Conservation (phyloP, 192 early-diverging fungal genomes). For the Coemansia sp. region DNA sequence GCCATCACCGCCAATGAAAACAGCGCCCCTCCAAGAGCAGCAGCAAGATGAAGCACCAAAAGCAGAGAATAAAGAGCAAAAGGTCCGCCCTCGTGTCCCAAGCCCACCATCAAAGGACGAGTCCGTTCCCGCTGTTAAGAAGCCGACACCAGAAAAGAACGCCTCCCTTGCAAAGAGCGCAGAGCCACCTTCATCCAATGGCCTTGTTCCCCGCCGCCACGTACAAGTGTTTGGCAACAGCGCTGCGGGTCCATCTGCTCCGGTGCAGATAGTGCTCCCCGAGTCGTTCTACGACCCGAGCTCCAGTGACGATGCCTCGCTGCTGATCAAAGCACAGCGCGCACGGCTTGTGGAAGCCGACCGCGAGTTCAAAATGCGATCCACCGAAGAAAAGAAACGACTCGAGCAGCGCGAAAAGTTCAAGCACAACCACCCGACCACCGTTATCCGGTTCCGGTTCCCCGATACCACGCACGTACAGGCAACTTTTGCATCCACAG, state of each 20-base stretch:
- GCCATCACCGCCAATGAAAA: background rate
- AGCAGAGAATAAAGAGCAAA: too few species aligned
- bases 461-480: constrained; percentile 76
- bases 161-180: background rate
- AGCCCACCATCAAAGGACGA: background rate
- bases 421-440: constrained; percentile 34
- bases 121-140: background rate
- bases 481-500: constrained; percentile 70
- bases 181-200: background rate
- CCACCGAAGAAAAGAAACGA: constrained; percentile 72
- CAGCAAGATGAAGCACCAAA: background rate
- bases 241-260: constrained; percentile 26
- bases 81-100: background rate
- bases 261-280: constrained; percentile 66
- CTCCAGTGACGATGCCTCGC: constrained; percentile 63
- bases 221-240: constrained; percentile 59
- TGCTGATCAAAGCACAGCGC: constrained; percentile 61
- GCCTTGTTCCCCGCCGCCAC: constrained; percentile 15
- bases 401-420: constrained; percentile 43
- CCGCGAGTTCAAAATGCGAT: constrained; percentile 73
- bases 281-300: constrained; percentile 84
- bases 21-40: background rate
- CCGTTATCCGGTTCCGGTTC: constrained; percentile 79
- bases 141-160: background rate
- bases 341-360: constrained; percentile 61